Conservation (phyloP, 228 moss, liverwort and hornwort genomes). For the Sphagnum fallax region DNA sequence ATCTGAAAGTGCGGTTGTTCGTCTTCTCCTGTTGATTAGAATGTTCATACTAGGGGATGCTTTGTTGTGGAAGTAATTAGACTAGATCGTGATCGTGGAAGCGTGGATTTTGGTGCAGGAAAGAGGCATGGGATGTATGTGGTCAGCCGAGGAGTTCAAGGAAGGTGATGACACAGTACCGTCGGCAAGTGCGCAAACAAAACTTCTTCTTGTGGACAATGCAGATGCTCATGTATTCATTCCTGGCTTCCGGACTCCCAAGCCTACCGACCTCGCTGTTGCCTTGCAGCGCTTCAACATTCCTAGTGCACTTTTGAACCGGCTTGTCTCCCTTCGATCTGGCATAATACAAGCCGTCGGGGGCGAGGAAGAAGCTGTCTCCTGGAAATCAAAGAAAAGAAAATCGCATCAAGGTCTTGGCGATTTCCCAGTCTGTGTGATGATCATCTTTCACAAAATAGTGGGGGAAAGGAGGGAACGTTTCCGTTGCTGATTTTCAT, state of each 20-base stretch:
- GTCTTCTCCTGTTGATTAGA: too few species aligned
- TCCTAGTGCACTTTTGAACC: conserved; percentile 17
- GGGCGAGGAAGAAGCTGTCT: conserved; percentile 1
- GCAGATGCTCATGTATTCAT: conserved; percentile 28
- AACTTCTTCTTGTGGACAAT: not conserved
- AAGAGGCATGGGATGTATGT: conserved; percentile 42
- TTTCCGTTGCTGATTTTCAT: not conserved
- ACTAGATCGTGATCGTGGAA: not conserved
- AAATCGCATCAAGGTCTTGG: conserved; percentile 25
- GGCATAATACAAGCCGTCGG: conserved; percentile 7
- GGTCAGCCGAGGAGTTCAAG: conserved; percentile 26
- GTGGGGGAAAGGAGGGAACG: too few species aligned
- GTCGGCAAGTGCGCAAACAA: conserved; percentile 1
- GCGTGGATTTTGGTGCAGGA: not conserved
- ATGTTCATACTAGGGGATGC: too few species aligned
- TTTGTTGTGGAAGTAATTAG: too few species aligned
- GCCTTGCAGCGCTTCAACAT: conserved; percentile 15
- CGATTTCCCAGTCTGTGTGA: not conserved
- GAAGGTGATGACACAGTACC: conserved; percentile 9
- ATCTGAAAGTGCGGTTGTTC: too few species aligned
- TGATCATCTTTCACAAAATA: not conserved
- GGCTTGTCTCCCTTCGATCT: conserved; percentile 21
- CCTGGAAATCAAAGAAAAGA: conserved; percentile 11
- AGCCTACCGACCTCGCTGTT: conserved; percentile 14
- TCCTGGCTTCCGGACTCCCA: conserved; percentile 30